These are phyloP conservation scores for Suillus variegatus DNA, from an alignment of 768 basidiomycete genomes.

Conservation along the genomic window DNA sequence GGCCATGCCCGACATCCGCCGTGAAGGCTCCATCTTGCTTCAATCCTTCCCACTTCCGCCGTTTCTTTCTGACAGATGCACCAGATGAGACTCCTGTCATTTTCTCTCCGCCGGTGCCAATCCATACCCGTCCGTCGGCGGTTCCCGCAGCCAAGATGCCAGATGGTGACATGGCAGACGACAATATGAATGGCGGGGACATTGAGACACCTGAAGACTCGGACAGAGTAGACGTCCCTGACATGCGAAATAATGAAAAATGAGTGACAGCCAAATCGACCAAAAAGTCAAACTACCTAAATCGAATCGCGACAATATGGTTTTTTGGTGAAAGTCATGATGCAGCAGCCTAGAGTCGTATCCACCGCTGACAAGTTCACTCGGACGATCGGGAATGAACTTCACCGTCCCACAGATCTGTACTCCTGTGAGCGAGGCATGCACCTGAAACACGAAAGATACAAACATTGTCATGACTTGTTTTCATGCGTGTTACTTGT, in stretches of 20 bases:
- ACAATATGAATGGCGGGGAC: constrained; percentile 76
- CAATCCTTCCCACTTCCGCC: constrained; percentile 46
- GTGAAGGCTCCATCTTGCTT: constrained; percentile 45
- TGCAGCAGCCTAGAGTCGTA: constrained; percentile 73
- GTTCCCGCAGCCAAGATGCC: constrained; percentile 69
- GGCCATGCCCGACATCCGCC: constrained; percentile 65
- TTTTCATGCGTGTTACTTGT: constrained; percentile 56
- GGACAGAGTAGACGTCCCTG: constrained; percentile 37
- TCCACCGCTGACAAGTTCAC: constrained; percentile 75
- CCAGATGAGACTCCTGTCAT: constrained; percentile 15
- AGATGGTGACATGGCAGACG: constrained; percentile 54
- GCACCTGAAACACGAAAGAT: neutral
- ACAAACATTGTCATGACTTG: constrained; percentile 59
- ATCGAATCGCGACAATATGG: constrained; percentile 56
- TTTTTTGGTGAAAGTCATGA: constrained; percentile 57
- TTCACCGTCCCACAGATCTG: constrained; percentile 56
- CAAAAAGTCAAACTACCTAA: constrained; percentile 44
- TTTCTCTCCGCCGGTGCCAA: constrained; percentile 72
- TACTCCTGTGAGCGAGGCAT: constrained; percentile 11
- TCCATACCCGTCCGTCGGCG: constrained; percentile 72
- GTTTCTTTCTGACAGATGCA: constrained; percentile 45
- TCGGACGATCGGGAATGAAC: constrained; percentile 71
- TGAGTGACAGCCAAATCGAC: neutral
- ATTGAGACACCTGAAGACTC: constrained; percentile 52
- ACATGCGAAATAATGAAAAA: constrained; percentile 2